Evolutionary conservation across 805 yeast species (phyloP), one percentile per base, ranked within the genome.

Genomic region (Metschnikowia picachoensis): DNA sequence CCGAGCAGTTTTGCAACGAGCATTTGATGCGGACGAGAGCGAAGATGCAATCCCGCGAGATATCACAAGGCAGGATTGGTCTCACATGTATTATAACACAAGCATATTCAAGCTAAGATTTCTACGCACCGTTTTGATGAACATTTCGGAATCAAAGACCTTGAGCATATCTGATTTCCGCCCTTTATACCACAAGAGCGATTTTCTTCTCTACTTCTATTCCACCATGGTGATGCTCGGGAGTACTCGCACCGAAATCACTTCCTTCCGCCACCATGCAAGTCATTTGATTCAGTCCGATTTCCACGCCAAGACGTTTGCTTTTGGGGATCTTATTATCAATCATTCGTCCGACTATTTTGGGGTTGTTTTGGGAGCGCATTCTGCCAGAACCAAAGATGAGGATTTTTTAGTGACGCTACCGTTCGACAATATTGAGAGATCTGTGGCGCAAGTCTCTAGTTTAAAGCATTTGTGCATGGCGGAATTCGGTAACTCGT

Each of bases 21-120:
- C 49, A 12, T 49, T 49, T 27, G 53, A 47, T 13, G 15, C 35
- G 13, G 37, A 35, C 12, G 46, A 39, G 14, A 17, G 38, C 7
- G 44, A 20, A 7, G 17, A 14, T 17, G 35, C 17, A 2, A 10
- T 34, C 15, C 15, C 36, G 5, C 8, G 28, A 9, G 34, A 39
- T n/a, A 30, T 41, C 17, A 37, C 28, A 11, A 13, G 25, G 25
- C 42, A 38, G 11, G 27, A 43, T 25, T 52, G 56, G 56, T 9
- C 29, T 6, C 15, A 20, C 15, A 15, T 33, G 29, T 44, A 38
- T 10, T 30, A 37, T 11, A 34, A 16, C 27, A 40, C 54, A n/a
- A 45, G 51, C 36, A 46, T 45, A 11, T 44, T 50, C 25, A 52
- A 51, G 39, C 34, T 52, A n/a, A 32, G 56, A 35, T 50, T 52